Conservation (phyloP, 2,329 filamentous ascomycete species). For the Monosporascus sp. region DNA sequence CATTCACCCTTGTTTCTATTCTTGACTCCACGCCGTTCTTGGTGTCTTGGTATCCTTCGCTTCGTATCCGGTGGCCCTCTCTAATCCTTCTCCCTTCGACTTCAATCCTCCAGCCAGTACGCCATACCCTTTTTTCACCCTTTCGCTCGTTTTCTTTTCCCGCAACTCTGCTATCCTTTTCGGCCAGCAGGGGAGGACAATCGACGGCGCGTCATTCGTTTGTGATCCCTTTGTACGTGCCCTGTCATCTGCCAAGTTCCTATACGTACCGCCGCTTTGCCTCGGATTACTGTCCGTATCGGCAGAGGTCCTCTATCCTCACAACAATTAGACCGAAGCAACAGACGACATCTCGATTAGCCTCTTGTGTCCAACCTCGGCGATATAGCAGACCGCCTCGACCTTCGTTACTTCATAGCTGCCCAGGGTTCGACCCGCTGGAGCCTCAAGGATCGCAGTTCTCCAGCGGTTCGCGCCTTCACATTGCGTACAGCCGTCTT, state of each 20-base stretch:
- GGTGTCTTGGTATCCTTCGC: not conserved
- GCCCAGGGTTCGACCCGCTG: not conserved
- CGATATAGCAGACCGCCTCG: not conserved
- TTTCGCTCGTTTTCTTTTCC: not conserved
- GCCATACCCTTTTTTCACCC: not conserved
- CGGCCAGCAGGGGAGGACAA: conserved; percentile 1
- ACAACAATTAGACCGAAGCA: not conserved
- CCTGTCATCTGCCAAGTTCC: not conserved
- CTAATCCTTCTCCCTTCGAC: not conserved
- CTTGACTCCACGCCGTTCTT: too few relatives aligned
- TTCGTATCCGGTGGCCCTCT: not conserved
- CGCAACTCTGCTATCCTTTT: not conserved
- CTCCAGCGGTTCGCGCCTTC: not conserved
- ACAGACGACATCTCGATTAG: not conserved
- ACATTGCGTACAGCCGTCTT: not conserved
- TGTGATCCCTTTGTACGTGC: conserved; percentile 10
- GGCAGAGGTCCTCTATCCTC: not conserved
- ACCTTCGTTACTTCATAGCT: not conserved
- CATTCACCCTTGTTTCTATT: too few relatives aligned
- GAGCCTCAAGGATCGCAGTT: not conserved
- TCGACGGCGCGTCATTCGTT: conserved; percentile 10
- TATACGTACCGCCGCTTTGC: not conserved
- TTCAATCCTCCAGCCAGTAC: not conserved
- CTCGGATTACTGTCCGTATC: not conserved
- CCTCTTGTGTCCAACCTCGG: not conserved